Conservation (phyloP, 192 early-diverging fungal species). For the Umbelopsis ramanniana region DNA sequence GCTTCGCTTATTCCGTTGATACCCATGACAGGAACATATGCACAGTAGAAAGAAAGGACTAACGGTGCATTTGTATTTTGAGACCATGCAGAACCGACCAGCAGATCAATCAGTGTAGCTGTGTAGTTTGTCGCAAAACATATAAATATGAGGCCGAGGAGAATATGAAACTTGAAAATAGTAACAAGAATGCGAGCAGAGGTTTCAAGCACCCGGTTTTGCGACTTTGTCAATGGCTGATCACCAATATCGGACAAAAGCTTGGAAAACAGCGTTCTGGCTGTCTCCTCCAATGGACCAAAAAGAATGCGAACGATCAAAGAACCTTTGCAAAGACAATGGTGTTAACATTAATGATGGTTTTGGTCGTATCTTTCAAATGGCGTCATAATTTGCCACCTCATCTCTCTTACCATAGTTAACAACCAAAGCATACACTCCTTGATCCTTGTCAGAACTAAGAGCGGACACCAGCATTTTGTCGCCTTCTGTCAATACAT, state of each 20-base stretch:
- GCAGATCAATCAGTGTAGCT: conserved; percentile 61
- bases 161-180: conserved; percentile 65
- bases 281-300: conserved; percentile 91
- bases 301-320: conserved; percentile 89
- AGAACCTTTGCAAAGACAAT: conserved; percentile 63
- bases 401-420: conserved; percentile 72
- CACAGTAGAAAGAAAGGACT: conserved; percentile 78
- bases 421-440: conserved; percentile 82
- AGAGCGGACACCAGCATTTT: conserved; percentile 82
- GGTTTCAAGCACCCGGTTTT: conserved; percentile 22
- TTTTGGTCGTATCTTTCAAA: background rate
- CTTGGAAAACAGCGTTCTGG: conserved; percentile 83
- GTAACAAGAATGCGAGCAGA: conserved; percentile 45
- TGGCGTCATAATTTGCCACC: background rate
- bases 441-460: conserved; percentile 62
- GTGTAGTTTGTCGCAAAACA: conserved; percentile 89
- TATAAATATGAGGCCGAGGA: conserved; percentile 77
- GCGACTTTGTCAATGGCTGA: conserved; percentile 14
- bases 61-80: conserved; percentile 48
- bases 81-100: conserved; percentile 64
- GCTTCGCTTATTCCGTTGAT: conserved; percentile 95
- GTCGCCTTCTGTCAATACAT: conserved; percentile 95
- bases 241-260: conserved; percentile 46
- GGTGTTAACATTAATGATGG: background rate
- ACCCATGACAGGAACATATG: conserved; percentile 94